Conservation (phyloP, 2,329 filamentous ascomycete genomes). For the Monosporascus sp. region DNA sequence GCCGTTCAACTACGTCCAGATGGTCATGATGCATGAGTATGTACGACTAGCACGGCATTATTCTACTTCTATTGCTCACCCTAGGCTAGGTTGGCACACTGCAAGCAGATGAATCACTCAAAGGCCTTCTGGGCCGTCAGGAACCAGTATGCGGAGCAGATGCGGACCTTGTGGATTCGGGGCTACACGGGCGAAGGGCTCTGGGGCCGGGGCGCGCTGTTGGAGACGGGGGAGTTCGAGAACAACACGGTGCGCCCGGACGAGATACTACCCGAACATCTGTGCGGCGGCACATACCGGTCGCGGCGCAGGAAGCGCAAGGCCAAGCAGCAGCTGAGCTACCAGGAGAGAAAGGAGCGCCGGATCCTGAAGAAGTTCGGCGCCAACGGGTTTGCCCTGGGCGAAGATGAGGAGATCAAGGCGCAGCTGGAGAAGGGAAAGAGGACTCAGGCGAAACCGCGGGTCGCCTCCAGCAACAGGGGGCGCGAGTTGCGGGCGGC, state of each 20-base stretch:
- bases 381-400: conserved; percentile 60
- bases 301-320: conserved; percentile 53
- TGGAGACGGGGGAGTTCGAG: conserved; percentile 58
- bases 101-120: conserved; percentile 88
- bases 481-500: conserved; percentile 72
- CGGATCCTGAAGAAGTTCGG: conserved; percentile 75
- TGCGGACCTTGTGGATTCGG: conserved; percentile 64
- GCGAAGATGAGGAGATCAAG: conserved; percentile 62
- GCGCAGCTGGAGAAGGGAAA: conserved; percentile 63
- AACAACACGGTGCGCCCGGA: conserved; percentile 44
- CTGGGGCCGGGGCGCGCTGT: conserved; percentile 67
- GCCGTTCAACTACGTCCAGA: conserved; percentile 77
- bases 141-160: conserved; percentile 64
- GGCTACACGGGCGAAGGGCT: conserved; percentile 76
- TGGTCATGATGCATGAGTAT: conserved; percentile 90
- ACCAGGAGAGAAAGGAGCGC: conserved; percentile 67
- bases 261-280: conserved; percentile 60
- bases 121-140: conserved; percentile 75
- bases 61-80: conserved; percentile 3
- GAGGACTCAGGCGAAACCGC: conserved; percentile 57
- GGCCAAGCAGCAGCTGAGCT: conserved; percentile 48
- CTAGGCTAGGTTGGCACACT: conserved; percentile 64
- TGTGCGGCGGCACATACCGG: conserved; percentile 77
- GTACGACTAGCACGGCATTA: conserved; percentile 7
- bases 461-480: conserved; percentile 68